A percentile compares a stretch with the other conserved stretches of the same genome.
phyloP scores from a whole-genome alignment of 2,329 filamentous ascomycete genomes.

The Colletotrichum gloeosporioides region DNA sequence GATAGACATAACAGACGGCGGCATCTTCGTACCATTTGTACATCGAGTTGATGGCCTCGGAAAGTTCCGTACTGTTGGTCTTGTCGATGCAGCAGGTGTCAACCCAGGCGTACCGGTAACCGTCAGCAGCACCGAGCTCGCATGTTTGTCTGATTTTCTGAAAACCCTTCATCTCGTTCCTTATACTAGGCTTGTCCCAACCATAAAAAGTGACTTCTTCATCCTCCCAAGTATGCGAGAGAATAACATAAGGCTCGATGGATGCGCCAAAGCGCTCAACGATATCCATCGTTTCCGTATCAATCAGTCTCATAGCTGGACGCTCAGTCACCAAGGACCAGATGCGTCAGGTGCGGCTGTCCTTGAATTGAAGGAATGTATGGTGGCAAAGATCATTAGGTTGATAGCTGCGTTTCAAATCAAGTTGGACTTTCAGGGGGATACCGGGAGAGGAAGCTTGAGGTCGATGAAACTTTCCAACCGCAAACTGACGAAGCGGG shows the following conservation, averaged over 20 bases:
- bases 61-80: background rate
- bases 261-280: background rate
- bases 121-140: background rate
- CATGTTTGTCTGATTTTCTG: background rate
- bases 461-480: background rate
- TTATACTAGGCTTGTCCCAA: background rate
- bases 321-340: background rate
- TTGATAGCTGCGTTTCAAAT: background rate
- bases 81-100: background rate
- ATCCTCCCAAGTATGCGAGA: background rate
- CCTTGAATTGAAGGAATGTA: background rate
- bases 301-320: background rate
- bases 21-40: background rate
- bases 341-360: background rate
- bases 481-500: background rate
- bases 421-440: background rate
- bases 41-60: background rate
- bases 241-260: background rate
- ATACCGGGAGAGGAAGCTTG: background rate
- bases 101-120: background rate
- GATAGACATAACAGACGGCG: background rate
- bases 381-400: background rate
- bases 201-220: background rate
- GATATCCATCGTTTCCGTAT: background rate
- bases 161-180: background rate